Evolutionary conservation across 257 asterid species (phyloP), one percentile per base, ranked within the genome.

Genomic region (Solanum chilense): DNA sequence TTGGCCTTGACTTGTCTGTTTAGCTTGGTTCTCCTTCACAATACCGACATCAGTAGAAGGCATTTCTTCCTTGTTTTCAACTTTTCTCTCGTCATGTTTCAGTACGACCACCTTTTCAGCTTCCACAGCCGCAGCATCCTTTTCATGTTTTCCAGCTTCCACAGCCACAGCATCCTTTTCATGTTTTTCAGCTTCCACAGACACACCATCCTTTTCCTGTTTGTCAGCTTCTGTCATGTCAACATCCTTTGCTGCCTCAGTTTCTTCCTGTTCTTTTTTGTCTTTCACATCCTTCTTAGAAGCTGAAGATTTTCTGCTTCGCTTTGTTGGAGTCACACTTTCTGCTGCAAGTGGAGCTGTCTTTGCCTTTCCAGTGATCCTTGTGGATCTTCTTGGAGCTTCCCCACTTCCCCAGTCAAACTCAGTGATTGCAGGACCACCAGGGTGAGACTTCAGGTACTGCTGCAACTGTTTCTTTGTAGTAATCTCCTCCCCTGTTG

Each of bases 381-480:
- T 92, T 44, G 93, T 87, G 45, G 94, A 92, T 88, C 94, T 90
- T 86, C 94, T 87, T 2, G 93, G 94, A 44, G 93, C 91, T 86
- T 92, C 94, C 56, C 93, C 92, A 62, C 87, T 88, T 47, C 93
- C 93, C 94, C 93, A 92, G 84, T 92, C 91, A 86, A 92, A 92
- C 85, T 87, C 94, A 14, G 89, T 84, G 62, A 87, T 62, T 31
- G 86, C 71, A 7, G 93, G 93, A 56, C 90, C 88, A 11, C 91
- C 93, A 23, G 93, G 91, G 93, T 92, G 92, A 20, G 94, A 89
- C 80, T 91, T 91, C 74, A 92, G 91, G 86, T 92, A 92, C 86
- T 86, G 88, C 83, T 90, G 91, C 90, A 92, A 85, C 68, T 92
- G 92, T 68, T 83, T 91, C 44, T 84, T 89, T 87, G 49, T 88